Base-by-base conservation (phyloP, 2,329 filamentous ascomycete genomes). In the Clonostachys rhizophaga region DNA sequence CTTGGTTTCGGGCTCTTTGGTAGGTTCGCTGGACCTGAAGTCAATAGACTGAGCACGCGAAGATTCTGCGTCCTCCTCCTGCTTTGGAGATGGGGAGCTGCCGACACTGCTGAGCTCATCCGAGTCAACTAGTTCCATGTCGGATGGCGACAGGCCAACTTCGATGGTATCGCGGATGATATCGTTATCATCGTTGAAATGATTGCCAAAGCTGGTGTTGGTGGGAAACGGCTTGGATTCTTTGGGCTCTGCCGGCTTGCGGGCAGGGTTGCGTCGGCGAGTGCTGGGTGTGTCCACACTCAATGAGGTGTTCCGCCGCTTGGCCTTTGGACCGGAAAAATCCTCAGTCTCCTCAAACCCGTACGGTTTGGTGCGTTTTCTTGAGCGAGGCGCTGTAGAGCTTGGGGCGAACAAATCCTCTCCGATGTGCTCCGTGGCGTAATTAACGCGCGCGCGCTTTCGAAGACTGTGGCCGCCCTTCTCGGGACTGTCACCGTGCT, bases 381-480 rank as follows among this genome's bases (percentile, higher is more conserved):
- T 64, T 48, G 54, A 56, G 47, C 66, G 66, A 44, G 60, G 47
- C 6, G 61, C 58, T 16, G 63, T 59, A 9, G 61, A 63, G 60
- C 58, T 64, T 53, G 62, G 63, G 37, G 63, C 61, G 42, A 59
- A 47, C 40, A 61, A 60, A 40, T 80, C 76, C 50, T 79, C 74
- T 47, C 73, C 70, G 51, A 74, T 69, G 53, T 78, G 75, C 55
- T 75, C 72, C 55, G 72, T 68, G 34, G 74, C 76, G 66, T 82
- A 82, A 61, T 82, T 78, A 52, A 82, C 69, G 49, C 76, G 76
- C 45, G 74, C 67, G 46, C 78, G 71, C 60, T 76, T 79, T 52
- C 79, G 71, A 33, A 83, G 69, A 34, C 77, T 79, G 62, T 81
- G 79, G 43, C 79, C 78, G 45, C 79, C 78, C 59, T 82, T 83